phyloP scores from a whole-genome alignment of 2,329 filamentous ascomycete species.

The Scopulariopsis brevicaulis region DNA sequence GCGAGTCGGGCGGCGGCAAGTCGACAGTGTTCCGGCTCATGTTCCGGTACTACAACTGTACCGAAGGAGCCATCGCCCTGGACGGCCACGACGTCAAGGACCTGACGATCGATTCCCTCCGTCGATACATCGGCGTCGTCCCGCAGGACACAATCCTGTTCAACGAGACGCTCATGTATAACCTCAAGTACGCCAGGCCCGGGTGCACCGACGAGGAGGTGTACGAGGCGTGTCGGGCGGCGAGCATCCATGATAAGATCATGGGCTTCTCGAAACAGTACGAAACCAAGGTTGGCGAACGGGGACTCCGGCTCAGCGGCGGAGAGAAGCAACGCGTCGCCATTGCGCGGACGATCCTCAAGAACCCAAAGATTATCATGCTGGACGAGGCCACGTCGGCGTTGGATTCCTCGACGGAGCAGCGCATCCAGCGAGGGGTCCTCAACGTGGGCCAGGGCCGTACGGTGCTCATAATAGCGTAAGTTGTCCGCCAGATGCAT shows the following conservation, averaged over 20 bases:
- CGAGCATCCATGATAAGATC: conserved; percentile 89
- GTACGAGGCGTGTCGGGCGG: conserved; percentile 69
- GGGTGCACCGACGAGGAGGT: conserved; percentile 71
- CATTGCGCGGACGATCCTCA: conserved; percentile 86
- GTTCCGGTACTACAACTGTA: conserved; percentile 90
- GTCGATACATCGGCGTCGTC: conserved; percentile 85
- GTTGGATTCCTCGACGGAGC: conserved; percentile 82
- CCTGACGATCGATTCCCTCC: conserved; percentile 86
- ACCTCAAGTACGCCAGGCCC: conserved; percentile 80
- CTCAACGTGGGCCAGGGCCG: conserved; percentile 72
- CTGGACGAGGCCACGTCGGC: conserved; percentile 89
- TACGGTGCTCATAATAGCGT: conserved; percentile 92
- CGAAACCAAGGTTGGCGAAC: conserved; percentile 81
- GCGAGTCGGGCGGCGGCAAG: conserved; percentile 93
- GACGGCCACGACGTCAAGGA: conserved; percentile 78
- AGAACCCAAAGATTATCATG: conserved; percentile 84
- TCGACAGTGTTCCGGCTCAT: conserved; percentile 92
- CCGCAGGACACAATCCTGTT: conserved; percentile 94
- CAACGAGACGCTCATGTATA: conserved; percentile 93
- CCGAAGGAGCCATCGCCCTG: conserved; percentile 68
- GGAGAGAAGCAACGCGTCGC: conserved; percentile 91
- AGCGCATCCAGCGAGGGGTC: conserved; percentile 83
- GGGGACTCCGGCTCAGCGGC: conserved; percentile 75
- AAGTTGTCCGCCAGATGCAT: conserved; percentile 25
- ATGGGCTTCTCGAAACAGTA: conserved; percentile 81